Percentiles rank a stretch among this genome's conserved stretches.
phyloP scores from a whole-genome alignment of 176 grass and related monocot genomes.

The Triticum timopheevii region DNA sequence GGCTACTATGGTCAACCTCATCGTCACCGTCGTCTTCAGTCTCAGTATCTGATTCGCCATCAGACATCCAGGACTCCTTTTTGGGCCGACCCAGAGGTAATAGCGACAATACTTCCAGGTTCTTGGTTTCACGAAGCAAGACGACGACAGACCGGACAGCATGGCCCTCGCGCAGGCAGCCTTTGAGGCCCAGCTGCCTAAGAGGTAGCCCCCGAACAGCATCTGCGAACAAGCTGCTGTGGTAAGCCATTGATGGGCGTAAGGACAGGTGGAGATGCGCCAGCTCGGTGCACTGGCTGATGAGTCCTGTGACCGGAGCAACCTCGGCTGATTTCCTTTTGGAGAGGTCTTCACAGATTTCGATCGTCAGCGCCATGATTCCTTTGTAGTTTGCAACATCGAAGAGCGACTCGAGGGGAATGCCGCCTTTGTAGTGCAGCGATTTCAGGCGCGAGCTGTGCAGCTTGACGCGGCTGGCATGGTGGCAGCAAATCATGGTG shows the following conservation, averaged over 20 bases:
- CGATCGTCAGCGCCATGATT: neutral
- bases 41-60: neutral
- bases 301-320: neutral
- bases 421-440: slow-evolving; percentile 12
- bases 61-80: neutral
- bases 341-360: neutral
- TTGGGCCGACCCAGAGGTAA: too few species aligned
- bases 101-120: neutral
- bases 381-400: neutral
- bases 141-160: neutral
- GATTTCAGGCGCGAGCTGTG: neutral
- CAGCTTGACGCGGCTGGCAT: neutral
- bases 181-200: slow-evolving; percentile 18
- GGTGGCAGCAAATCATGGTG: slow-evolving; percentile 16
- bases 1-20: too few species aligned
- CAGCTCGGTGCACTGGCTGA: neutral
- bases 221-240: neutral
- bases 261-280: neutral
- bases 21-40: neutral
- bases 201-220: neutral
- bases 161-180: neutral
- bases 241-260: neutral
- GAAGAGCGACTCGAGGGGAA: neutral
- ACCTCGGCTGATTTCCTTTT: neutral
- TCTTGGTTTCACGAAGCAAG: neutral